phyloP scores from a whole-genome alignment of 768 basidiomycete species.

The Leccinum ochraceum region DNA sequence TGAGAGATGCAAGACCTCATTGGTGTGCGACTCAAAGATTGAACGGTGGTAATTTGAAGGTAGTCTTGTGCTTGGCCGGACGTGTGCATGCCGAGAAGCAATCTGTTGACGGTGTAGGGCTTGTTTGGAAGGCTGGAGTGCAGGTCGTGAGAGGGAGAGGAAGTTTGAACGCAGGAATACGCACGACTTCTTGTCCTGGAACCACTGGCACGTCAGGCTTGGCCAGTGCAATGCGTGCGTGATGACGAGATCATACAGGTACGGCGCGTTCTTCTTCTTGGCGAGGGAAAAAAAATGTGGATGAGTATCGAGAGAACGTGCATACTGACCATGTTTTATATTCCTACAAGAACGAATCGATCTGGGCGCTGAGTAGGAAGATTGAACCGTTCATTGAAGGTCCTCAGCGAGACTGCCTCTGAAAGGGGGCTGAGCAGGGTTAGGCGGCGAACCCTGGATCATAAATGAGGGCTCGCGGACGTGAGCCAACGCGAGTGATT shows the following conservation, averaged over 20 bases:
- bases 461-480: too few species aligned
- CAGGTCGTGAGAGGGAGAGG: neutral
- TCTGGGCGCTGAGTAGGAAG: too few species aligned
- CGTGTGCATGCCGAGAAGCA: conserved; percentile 97
- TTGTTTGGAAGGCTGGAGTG: conserved; percentile 77
- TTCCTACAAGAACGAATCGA: too few species aligned
- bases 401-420: too few species aligned
- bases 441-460: too few species aligned
- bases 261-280: conserved; percentile 90
- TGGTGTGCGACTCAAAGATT: conserved; percentile 91
- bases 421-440: too few species aligned
- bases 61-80: conserved; percentile 93
- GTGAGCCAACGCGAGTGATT: too few species aligned
- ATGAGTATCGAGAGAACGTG: too few species aligned
- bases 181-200: conserved; percentile 94
- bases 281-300: too few species aligned
- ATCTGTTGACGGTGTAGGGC: conserved; percentile 91
- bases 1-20: conserved; percentile 90
- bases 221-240: conserved; percentile 99
- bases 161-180: conserved; percentile 29
- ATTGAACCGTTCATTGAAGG: too few species aligned
- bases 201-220: conserved; percentile 97
- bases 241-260: conserved; percentile 95
- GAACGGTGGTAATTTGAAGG: conserved; percentile 92
- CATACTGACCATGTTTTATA: too few species aligned